phyloP scores from a whole-genome alignment of 1,284 basidiomycete genomes.

The Melampsora americana region DNA sequence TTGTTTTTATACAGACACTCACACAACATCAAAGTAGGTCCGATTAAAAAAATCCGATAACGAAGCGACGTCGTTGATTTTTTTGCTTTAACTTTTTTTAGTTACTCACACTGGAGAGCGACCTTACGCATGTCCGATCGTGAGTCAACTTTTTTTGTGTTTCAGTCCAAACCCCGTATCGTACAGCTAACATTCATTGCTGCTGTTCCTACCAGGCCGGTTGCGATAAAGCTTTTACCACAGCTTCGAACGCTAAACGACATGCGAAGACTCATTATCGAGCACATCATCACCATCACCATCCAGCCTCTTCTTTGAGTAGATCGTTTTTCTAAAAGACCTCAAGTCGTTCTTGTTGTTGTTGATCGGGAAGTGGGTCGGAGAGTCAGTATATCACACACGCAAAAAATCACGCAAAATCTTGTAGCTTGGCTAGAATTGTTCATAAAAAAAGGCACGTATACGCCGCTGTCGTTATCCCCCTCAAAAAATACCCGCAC shows the following conservation, averaged over 20 bases:
- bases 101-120: conserved; percentile 41
- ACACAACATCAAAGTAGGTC: conserved; percentile 40
- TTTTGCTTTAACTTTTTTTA: conserved; percentile 2
- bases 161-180: background rate
- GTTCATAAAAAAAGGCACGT: too few relatives aligned
- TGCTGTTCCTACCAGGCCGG: conserved; percentile 16
- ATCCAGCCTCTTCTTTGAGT: background rate
- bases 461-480: too few relatives aligned
- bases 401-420: too few relatives aligned
- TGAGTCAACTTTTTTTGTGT: conserved; percentile 7
- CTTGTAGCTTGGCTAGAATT: too few relatives aligned
- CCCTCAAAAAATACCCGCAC: too few relatives aligned
- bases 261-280: conserved; percentile 36
- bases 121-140: conserved; percentile 34
- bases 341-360: too few relatives aligned
- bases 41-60: background rate
- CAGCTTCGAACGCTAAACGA: conserved; percentile 37
- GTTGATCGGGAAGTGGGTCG: too few relatives aligned
- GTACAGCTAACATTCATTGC: background rate
- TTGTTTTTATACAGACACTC: conserved; percentile 17
- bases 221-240: conserved; percentile 37
- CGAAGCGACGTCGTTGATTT: background rate
- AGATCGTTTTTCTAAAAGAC: too few relatives aligned
- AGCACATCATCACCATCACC: conserved; percentile 16
- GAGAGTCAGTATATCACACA: too few relatives aligned